phyloP scores from a whole-genome alignment of 495 filamentous ascomycete genomes.

The Sordaria brevicollis region DNA sequence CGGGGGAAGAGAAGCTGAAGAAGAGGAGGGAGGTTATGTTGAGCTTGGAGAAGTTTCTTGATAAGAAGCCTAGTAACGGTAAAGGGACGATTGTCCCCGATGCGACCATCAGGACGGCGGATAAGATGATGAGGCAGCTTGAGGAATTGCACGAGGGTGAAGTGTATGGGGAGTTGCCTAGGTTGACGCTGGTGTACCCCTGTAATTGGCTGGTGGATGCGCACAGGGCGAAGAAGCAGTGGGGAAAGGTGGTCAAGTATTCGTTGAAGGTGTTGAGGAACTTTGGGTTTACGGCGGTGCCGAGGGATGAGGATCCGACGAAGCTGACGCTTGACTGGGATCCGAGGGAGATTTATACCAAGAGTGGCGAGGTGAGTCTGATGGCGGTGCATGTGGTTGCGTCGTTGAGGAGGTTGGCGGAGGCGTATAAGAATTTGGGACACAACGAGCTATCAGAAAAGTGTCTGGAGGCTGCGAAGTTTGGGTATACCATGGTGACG shows the following conservation, averaged over 20 bases:
- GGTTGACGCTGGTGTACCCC: constrained; percentile 32
- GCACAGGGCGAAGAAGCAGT: constrained; percentile 26
- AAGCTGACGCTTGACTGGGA: constrained; percentile 10
- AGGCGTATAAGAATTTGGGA: constrained; percentile 21
- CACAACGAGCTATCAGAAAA: constrained; percentile 15
- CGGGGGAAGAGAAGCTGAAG: constrained; percentile 4
- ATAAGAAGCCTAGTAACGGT: constrained; percentile 6
- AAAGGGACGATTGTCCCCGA: constrained; percentile 16
- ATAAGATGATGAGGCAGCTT: constrained; percentile 21
- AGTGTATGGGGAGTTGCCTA: constrained; percentile 25
- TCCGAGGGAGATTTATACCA: constrained; percentile 14
- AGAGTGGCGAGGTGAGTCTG: constrained; percentile 14
- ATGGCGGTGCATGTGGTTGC: constrained; percentile 31
- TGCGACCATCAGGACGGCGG: constrained; percentile 19
- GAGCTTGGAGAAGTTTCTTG: constrained; percentile 16
- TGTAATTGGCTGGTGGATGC: constrained; percentile 31
- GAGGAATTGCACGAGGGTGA: constrained; percentile 27
- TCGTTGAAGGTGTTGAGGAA: constrained; percentile 28
- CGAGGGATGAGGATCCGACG: constrained; percentile 10
- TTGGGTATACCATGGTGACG: constrained; percentile 29
- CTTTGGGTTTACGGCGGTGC: constrained; percentile 28
- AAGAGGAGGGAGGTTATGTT: constrained; percentile 16
- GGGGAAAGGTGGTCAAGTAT: constrained; percentile 26
- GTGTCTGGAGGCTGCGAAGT: constrained; percentile 22
- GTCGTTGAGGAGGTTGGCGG: constrained; percentile 25